A percentile compares a stretch with the other conserved stretches of the same genome.
These are phyloP conservation scores for Cardamine occulta DNA, from an alignment of 345 rosid species.

Conservation along the genomic window DNA sequence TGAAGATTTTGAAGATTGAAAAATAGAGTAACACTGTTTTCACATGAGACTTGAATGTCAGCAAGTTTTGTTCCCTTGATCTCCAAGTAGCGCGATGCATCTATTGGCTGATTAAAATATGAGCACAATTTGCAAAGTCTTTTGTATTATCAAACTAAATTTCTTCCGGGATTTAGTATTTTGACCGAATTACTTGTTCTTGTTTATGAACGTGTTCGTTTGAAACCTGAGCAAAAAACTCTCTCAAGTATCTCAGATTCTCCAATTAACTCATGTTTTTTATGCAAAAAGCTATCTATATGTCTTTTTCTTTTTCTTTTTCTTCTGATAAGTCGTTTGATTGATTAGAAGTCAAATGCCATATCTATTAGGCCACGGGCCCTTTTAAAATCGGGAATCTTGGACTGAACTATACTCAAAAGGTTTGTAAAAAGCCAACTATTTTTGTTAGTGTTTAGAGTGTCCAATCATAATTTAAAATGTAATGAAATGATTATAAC, in stretches of 20 bases:
- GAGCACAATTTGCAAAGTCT: neutral
- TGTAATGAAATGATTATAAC: neutral
- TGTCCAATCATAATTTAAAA: neutral
- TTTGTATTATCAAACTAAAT: neutral
- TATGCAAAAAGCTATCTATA: too few species aligned
- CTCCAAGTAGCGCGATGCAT: neutral
- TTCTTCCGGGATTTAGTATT: neutral
- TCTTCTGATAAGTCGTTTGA: too few species aligned
- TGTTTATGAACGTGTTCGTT: neutral
- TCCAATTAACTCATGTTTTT: too few species aligned
- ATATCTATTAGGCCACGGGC: neutral
- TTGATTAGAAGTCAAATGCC: too few species aligned
- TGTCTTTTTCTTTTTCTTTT: too few species aligned
- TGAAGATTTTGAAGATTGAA: conserved; percentile 40
- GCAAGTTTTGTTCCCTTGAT: conserved; percentile 33
- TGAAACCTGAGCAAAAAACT: neutral
- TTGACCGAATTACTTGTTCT: neutral
- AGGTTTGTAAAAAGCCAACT: neutral
- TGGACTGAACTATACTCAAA: neutral
- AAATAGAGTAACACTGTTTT: conserved; percentile 5
- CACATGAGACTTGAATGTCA: neutral
- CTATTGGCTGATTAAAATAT: conserved; percentile 1
- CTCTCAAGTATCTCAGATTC: neutral
- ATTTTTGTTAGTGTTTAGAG: neutral
- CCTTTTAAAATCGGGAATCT: neutral